Base-by-base conservation (phyloP, 768 basidiomycete species). In the Suillus discolor region DNA sequence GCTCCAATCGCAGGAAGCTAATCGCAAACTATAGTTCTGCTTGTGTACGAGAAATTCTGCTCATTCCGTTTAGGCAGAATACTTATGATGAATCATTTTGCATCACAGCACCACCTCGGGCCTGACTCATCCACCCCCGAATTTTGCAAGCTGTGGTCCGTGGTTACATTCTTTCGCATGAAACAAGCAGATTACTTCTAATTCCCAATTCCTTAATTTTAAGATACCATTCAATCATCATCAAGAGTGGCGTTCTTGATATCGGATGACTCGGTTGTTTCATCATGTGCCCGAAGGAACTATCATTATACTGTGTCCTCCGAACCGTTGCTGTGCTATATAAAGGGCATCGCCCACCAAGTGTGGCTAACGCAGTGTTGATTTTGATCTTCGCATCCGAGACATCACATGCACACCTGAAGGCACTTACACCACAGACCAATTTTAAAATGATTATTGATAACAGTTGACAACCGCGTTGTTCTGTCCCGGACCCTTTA, bases 1-100 rank as follows among this genome's bases (percentile, higher is more conserved):
- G 54, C 72, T 61, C 20, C 83, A 83, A 69, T 75, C 80, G 15
- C 68, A 75, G 45, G 70, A 75, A 12, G 71, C 73, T n/a, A 74
- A 75, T 38, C 71, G 70, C 47, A 62, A 61, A 66, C 53, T 59
- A 51, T 57, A 55, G 53, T 53, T 57, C 39, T 63, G 12, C 39
- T 25, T 41, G 39, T 18, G 39, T 60, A 60, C 39, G 59, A 60
- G 39, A 41, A 20, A 20, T 6, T 41, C 25, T 41, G 25, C 12
- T 28, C 25, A 18, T 20, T 28, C 16, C 7, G 16, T 38, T 38
- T 25, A 38, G n/a, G 57, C 55, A 38, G 36, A 25, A 59, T 59
- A 9, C 39, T 60, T 60, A 60, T 60, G 25, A 60, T 42, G 23
- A 59, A 39, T 59, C 23, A 18, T 28, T 25, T 41, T 16, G 16